These are phyloP conservation scores for Trichodelitschia bisporula DNA, from an alignment of 495 filamentous ascomycete species.

Conservation along the genomic window DNA sequence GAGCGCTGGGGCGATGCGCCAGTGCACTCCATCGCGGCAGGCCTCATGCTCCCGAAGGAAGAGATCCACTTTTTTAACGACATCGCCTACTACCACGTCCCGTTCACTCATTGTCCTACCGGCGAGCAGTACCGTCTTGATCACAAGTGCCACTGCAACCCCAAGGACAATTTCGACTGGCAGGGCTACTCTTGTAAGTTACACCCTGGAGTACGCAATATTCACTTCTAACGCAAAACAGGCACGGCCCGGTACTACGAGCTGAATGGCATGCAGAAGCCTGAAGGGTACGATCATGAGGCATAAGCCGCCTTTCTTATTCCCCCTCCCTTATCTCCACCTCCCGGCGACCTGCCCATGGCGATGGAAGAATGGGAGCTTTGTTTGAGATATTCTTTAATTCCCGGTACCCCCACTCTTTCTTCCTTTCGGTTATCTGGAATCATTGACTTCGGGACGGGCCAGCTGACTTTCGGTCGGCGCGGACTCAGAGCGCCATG, in stretches of 20 bases:
- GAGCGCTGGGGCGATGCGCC: constrained; percentile 39
- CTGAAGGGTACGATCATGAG: constrained; percentile 48
- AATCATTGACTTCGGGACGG: no score
- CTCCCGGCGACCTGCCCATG: no score
- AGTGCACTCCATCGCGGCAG: constrained; percentile 77
- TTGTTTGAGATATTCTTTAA: no score
- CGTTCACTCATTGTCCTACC: constrained; percentile 92
- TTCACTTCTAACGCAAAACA: constrained; percentile 8
- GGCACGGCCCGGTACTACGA: constrained; percentile 72
- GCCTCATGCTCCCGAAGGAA: constrained; percentile 63
- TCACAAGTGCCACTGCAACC: constrained; percentile 80
- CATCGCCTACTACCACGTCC: constrained; percentile 96
- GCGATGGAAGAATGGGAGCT: no score
- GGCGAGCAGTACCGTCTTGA: constrained; percentile 57
- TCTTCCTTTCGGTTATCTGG: no score
- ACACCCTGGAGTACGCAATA: not conserved
- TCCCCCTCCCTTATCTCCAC: no score
- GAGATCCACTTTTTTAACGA: constrained; percentile 97
- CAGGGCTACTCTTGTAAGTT: constrained; percentile 73
- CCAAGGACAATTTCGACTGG: constrained; percentile 96
- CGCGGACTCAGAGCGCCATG: no score
- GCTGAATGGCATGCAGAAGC: constrained; percentile 51
- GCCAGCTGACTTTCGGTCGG: no score
- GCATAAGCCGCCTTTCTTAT: constrained; percentile 9
- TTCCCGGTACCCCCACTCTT: no score